Percentiles rank a stretch among this genome's conserved stretches.
These are phyloP conservation scores for Sporothrix variecibatus DNA, from an alignment of 2,329 filamentous ascomycete species.

Conservation along the genomic window DNA sequence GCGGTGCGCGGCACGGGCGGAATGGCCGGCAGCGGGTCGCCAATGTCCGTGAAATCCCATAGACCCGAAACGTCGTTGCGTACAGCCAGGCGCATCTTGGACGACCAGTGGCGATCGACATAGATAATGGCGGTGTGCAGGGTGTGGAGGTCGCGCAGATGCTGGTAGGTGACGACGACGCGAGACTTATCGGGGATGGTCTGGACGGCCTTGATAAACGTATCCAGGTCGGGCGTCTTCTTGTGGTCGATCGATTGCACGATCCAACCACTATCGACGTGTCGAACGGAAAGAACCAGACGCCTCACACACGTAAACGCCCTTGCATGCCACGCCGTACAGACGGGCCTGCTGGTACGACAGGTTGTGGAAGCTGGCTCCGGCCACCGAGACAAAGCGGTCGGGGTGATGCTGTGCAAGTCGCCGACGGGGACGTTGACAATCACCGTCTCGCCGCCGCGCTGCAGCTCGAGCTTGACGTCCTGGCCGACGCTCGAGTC, in stretches of 20 bases:
- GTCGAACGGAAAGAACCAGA: constrained; percentile 92
- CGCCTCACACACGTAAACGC: constrained; percentile 93
- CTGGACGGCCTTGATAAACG: constrained; percentile 90
- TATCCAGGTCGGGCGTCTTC: constrained; percentile 80
- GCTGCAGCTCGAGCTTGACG: constrained; percentile 81
- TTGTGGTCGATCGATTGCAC: constrained; percentile 91
- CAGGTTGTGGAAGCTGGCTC: constrained; percentile 90
- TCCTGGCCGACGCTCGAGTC: constrained; percentile 80
- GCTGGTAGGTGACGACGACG: constrained; percentile 93
- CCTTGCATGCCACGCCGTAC: constrained; percentile 88
- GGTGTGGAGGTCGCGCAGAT: constrained; percentile 91
- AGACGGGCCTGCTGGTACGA: constrained; percentile 98
- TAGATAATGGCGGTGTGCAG: constrained; percentile 90
- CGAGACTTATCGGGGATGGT: constrained; percentile 78
- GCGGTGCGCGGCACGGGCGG: constrained; percentile 74
- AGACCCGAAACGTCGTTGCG: constrained; percentile 87
- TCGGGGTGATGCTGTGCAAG: constrained; percentile 94
- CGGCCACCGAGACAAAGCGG: constrained; percentile 90
- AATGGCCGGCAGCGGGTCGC: constrained; percentile 74
- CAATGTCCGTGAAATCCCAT: constrained; percentile 91
- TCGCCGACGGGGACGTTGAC: constrained; percentile 85
- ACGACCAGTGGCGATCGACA: constrained; percentile 92
- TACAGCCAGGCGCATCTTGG: constrained; percentile 89
- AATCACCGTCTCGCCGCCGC: constrained; percentile 84
- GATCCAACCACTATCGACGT: constrained; percentile 88